A percentile compares a stretch with the other conserved stretches of the same genome.
phyloP scores from a whole-genome alignment of 78 protist species.

The Dictyostelium citrinum region DNA sequence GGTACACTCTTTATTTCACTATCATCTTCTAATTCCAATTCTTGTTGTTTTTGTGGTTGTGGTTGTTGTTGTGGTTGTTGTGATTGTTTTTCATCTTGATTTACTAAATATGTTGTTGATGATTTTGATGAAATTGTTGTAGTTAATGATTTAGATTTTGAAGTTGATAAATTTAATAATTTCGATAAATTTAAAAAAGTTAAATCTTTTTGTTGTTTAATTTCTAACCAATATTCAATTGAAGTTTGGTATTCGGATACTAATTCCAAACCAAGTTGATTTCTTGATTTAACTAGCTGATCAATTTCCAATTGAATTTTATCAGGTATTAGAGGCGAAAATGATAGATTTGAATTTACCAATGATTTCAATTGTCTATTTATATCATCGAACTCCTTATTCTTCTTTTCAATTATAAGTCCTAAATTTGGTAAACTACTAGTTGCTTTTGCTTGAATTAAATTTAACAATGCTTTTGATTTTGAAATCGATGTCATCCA shows the following conservation, averaged over 20 bases:
- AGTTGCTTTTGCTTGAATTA: neutral
- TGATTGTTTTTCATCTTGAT: neutral
- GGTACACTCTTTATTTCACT: neutral
- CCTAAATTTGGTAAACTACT: neutral
- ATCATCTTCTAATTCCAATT: neutral
- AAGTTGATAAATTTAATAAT: neutral
- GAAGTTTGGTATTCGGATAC: neutral
- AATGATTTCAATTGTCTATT: neutral
- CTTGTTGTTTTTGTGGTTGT: neutral
- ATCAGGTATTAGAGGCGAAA: neutral
- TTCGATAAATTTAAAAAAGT: neutral
- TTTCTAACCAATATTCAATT: constrained; percentile 20
- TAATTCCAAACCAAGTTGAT: neutral
- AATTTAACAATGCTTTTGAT: neutral
- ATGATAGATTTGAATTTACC: neutral
- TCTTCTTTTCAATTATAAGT: constrained; percentile 11
- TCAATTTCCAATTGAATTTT: neutral
- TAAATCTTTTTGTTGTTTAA: constrained; percentile 9
- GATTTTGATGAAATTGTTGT: no score
- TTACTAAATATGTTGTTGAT: neutral
- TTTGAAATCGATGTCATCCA: neutral
- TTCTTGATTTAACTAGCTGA: neutral
- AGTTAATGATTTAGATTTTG: no score
- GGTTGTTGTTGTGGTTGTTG: neutral
- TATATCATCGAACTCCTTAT: constrained; percentile 7